These are phyloP conservation scores for Geoglossum glabrum DNA, from an alignment of 495 filamentous ascomycete genomes.

Conservation along the genomic window DNA sequence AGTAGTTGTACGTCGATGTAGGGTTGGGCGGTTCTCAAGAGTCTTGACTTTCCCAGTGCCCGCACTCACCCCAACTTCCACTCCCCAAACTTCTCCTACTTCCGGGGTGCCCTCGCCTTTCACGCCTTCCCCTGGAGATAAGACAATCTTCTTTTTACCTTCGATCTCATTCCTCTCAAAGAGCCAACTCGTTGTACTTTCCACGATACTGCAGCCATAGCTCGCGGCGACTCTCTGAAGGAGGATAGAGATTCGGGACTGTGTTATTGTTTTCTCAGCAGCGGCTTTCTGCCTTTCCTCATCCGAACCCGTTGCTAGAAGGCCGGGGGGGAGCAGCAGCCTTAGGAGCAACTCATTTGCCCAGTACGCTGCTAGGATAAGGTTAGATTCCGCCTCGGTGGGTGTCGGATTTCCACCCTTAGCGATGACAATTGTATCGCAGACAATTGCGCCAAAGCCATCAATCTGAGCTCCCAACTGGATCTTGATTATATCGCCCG, in stretches of 20 bases:
- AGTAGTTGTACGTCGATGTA: slow-evolving; percentile 79
- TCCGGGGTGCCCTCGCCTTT: slow-evolving; percentile 85
- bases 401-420: slow-evolving; percentile 36
- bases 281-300: slow-evolving; percentile 89
- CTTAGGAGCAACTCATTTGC: slow-evolving; percentile 87
- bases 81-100: slow-evolving; percentile 91
- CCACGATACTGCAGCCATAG: slow-evolving; percentile 83
- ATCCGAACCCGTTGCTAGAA: slow-evolving; percentile 63
- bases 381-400: slow-evolving; percentile 58
- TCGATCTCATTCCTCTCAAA: slow-evolving; percentile 96
- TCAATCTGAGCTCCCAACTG: slow-evolving; percentile 97
- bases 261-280: slow-evolving; percentile 49
- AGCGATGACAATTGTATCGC: slow-evolving; percentile 68
- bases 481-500: slow-evolving; percentile 77
- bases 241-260: slow-evolving; percentile 64
- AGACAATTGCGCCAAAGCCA: slow-evolving; percentile 90
- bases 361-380: slow-evolving; percentile 80
- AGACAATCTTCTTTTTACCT: slow-evolving; percentile 92
- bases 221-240: slow-evolving; percentile 80
- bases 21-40: slow-evolving; percentile 64
- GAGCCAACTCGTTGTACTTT: slow-evolving; percentile 91
- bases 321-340: slow-evolving; percentile 72
- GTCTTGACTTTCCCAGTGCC: slow-evolving; percentile 89
- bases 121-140: slow-evolving; percentile 63
- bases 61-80: slow-evolving; percentile 80